Evolutionary conservation across 2,329 filamentous ascomycete genomes (phyloP).

Genomic region (Pseudofabraea citricarpa): DNA sequence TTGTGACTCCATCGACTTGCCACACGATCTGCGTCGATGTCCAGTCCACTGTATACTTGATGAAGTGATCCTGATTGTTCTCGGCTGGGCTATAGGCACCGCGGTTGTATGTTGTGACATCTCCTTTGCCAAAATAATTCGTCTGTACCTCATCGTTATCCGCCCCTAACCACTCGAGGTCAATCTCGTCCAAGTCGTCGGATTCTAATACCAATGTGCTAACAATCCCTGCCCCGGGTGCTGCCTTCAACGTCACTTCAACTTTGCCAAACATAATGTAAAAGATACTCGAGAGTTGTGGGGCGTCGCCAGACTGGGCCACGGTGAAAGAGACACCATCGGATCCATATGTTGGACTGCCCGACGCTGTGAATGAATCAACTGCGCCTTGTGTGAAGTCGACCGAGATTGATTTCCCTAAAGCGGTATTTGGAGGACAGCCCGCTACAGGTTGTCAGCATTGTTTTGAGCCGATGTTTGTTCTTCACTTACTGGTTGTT

Average conservation of each 20-base stretch:
- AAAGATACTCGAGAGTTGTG: constrained; percentile 83
- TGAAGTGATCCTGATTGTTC: constrained; percentile 68
- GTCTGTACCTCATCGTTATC: constrained; percentile 76
- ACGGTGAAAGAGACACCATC: constrained; percentile 83
- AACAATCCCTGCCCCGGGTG: constrained; percentile 86
- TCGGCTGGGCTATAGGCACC: constrained; percentile 70
- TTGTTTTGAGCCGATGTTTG: background rate
- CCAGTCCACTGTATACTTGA: constrained; percentile 92
- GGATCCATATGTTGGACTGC: constrained; percentile 66
- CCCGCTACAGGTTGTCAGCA: constrained; percentile 31
- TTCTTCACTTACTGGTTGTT: constrained; percentile 26
- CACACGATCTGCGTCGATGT: constrained; percentile 79
- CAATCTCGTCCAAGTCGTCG: constrained; percentile 90
- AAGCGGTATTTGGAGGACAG: constrained; percentile 73
- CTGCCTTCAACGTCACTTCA: constrained; percentile 78
- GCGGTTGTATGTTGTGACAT: constrained; percentile 80
- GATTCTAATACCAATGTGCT: constrained; percentile 89
- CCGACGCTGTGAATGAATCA: constrained; percentile 69
- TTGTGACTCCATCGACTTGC: constrained; percentile 72
- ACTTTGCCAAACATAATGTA: constrained; percentile 99
- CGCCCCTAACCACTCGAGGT: constrained; percentile 92
- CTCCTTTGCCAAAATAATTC: constrained; percentile 96
- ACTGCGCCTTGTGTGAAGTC: constrained; percentile 78
- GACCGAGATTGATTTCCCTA: constrained; percentile 76
- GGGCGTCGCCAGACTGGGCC: constrained; percentile 71